Evolutionary conservation across 1,284 basidiomycete genomes (phyloP).

Genomic region (Xanthoconium separans): DNA sequence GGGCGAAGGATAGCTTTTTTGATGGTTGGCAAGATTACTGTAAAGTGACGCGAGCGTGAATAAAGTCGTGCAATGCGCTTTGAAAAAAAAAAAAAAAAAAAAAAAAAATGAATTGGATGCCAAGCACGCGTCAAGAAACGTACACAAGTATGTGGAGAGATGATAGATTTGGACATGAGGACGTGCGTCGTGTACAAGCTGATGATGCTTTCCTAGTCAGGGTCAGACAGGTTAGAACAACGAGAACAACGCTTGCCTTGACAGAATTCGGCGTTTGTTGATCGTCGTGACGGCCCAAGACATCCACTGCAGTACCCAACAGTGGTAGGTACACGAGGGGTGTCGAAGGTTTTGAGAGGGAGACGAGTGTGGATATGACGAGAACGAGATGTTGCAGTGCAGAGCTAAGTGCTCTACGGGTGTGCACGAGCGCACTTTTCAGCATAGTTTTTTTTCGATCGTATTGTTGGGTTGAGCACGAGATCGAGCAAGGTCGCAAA

Average conservation of each 20-base stretch:
- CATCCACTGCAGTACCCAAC: slow-evolving; percentile 60
- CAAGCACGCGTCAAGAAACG: slow-evolving; percentile 17
- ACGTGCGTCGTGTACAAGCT: slow-evolving; percentile 50
- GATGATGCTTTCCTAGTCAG: slow-evolving; percentile 49
- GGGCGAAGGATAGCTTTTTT: slow-evolving; percentile 76
- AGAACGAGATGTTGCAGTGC: slow-evolving; percentile 45
- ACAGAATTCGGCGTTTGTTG: slow-evolving; percentile 17
- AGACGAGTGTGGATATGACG: slow-evolving; percentile 51
- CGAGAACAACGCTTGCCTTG: slow-evolving; percentile 16
- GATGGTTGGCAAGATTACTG: slow-evolving; percentile 57
- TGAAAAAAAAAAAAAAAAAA: too few species aligned
- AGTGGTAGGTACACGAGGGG: slow-evolving; percentile 52
- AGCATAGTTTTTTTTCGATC: slow-evolving; percentile 59
- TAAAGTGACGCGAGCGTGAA: slow-evolving; percentile 51
- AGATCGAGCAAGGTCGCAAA: slow-evolving; percentile 62
- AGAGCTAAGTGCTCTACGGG: slow-evolving; percentile 63
- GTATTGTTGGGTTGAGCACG: slow-evolving; percentile 47
- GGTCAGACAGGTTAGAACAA: not conserved
- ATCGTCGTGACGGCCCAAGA: slow-evolving; percentile 59
- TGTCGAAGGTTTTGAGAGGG: slow-evolving; percentile 47
- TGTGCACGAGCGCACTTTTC: slow-evolving; percentile 57
- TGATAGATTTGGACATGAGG: slow-evolving; percentile 55
- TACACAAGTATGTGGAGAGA: slow-evolving; percentile 52
- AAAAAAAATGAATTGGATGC: slow-evolving; percentile 10
- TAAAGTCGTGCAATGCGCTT: slow-evolving; percentile 61